Evolutionary conservation across 2,329 filamentous ascomycete species (phyloP).

Genomic region (Pyrenophora teres): DNA sequence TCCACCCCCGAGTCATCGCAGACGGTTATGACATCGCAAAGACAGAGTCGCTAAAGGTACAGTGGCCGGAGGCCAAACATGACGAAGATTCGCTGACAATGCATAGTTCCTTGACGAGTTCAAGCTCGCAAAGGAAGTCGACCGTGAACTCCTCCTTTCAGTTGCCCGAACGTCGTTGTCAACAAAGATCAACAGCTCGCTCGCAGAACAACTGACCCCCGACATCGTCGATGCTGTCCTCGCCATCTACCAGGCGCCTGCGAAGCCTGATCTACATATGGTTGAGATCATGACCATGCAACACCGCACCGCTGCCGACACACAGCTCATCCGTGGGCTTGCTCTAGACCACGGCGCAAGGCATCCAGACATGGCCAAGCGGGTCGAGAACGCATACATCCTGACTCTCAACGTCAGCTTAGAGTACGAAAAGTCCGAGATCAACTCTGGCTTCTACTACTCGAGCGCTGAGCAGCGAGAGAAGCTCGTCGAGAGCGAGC

Average conservation of each 20-base stretch:
- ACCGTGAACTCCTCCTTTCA: slow-evolving; percentile 89
- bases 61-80: not conserved
- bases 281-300: slow-evolving; percentile 99
- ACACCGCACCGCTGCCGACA: slow-evolving; percentile 93
- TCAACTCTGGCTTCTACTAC: slow-evolving; percentile 99
- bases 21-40: slow-evolving; percentile 98
- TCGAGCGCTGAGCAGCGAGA: slow-evolving; percentile 95
- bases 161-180: slow-evolving; percentile 93
- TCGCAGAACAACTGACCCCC: slow-evolving; percentile 89
- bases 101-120: slow-evolving; percentile 86
- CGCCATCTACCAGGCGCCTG: slow-evolving; percentile 84
- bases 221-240: slow-evolving; percentile 96
- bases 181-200: slow-evolving; percentile 88
- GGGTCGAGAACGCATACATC: slow-evolving; percentile 93
- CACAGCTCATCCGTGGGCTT: slow-evolving; percentile 89
- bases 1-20: slow-evolving; percentile 94
- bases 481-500: slow-evolving; percentile 96
- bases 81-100: slow-evolving; percentile 9
- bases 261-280: slow-evolving; percentile 98
- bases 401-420: slow-evolving; percentile 94
- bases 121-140: slow-evolving; percentile 85
- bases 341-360: slow-evolving; percentile 93
- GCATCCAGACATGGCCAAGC: slow-evolving; percentile 98
- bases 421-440: slow-evolving; percentile 98
- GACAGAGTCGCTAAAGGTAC: slow-evolving; percentile 83